Conservation (phyloP, 2,329 filamentous ascomycete species). For the Coniochaeta ligniaria region DNA sequence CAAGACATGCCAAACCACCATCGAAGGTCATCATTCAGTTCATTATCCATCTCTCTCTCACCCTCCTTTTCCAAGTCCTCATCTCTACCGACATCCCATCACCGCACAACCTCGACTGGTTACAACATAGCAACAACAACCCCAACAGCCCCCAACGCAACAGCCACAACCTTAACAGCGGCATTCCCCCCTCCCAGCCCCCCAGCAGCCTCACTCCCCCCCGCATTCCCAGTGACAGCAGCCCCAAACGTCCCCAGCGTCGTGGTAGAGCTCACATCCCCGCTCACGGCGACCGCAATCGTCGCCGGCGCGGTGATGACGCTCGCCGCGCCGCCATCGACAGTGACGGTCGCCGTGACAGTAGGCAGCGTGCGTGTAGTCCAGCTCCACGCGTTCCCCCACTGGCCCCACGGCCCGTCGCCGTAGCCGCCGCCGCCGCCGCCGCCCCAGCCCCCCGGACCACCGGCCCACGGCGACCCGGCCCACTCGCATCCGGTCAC, state of each 20-base stretch:
- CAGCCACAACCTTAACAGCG: slow-evolving; percentile 16
- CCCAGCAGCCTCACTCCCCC: neutral
- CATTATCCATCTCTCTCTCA: neutral
- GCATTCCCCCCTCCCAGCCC: neutral
- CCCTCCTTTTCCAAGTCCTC: neutral
- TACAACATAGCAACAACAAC: slow-evolving; percentile 20
- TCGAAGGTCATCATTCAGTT: neutral
- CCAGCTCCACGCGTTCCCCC: slow-evolving; percentile 33
- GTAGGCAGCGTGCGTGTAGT: slow-evolving; percentile 21
- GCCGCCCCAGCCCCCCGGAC: slow-evolving; percentile 28
- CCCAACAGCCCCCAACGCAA: slow-evolving; percentile 19
- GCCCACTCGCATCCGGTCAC: slow-evolving; percentile 34
- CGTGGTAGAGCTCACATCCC: slow-evolving; percentile 20
- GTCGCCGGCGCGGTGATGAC: slow-evolving; percentile 16
- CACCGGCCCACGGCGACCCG: slow-evolving; percentile 31
- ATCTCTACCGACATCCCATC: too few relatives aligned
- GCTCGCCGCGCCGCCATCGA: slow-evolving; percentile 12
- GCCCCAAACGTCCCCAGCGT: slow-evolving; percentile 13
- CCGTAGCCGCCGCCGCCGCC: slow-evolving; percentile 18
- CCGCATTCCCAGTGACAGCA: slow-evolving; percentile 4
- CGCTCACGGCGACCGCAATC: slow-evolving; percentile 22
- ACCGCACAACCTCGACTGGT: too few relatives aligned
- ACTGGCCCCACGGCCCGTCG: slow-evolving; percentile 28
- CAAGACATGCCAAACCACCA: neutral
- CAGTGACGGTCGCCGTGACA: slow-evolving; percentile 24